Evolutionary conservation across 306 rosid genomes (phyloP).

Genomic region (Rubus parviflorus): DNA sequence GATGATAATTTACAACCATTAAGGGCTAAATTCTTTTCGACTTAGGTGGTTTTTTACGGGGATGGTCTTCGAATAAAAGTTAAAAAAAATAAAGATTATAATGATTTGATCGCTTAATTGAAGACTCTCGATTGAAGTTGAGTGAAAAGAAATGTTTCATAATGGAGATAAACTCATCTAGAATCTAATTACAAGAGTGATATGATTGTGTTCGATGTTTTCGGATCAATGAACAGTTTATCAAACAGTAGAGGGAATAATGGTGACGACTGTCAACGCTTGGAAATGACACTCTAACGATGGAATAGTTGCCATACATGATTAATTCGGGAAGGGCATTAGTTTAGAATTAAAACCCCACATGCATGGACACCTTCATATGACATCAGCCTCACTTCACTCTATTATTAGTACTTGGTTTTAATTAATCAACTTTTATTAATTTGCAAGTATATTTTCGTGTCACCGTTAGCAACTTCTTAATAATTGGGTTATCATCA

Average conservation of each 20-base stretch:
- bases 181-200: not conserved
- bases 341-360: not conserved
- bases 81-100: no score
- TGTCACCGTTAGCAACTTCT: not conserved
- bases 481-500: constrained; percentile 10
- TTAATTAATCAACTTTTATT: not conserved
- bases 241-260: not conserved
- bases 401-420: not conserved
- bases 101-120: no score
- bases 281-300: constrained; percentile 10
- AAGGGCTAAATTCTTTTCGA: no score
- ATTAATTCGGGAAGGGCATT: constrained; percentile 9
- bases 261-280: constrained; percentile 42
- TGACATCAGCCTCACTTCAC: constrained; percentile 19
- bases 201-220: not conserved
- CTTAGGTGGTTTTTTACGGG: no score
- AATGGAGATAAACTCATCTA: no score
- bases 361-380: constrained; percentile 17
- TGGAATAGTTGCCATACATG: constrained; percentile 3
- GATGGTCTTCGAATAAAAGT: no score
- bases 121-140: no score
- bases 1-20: not conserved
- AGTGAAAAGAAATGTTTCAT: no score
- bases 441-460: not conserved
- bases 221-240: not conserved